These are phyloP conservation scores for Bacidia rubella DNA, from an alignment of 495 filamentous ascomycete species.

Conservation along the genomic window DNA sequence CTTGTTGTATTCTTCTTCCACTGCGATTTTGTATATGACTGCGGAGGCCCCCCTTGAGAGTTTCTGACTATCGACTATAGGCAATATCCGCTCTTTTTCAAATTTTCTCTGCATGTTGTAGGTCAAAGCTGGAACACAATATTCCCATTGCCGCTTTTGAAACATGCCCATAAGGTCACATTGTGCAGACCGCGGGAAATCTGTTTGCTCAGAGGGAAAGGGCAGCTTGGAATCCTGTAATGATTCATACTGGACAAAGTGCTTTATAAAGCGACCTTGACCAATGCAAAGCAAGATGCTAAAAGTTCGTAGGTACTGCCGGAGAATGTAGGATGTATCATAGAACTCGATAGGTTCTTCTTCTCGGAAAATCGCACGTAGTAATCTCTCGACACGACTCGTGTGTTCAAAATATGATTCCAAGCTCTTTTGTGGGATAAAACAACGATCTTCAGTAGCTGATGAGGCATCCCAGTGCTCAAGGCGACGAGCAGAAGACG, in stretches of 20 bases:
- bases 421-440: not conserved
- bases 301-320: conserved; percentile 14
- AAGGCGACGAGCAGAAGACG: not conserved
- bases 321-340: not conserved
- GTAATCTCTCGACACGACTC: not conserved
- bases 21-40: conserved; percentile 6
- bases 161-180: conserved; percentile 3
- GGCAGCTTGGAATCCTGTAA: conserved; percentile 11
- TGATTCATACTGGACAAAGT: conserved; percentile 6
- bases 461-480: not conserved
- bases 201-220: not conserved
- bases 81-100: conserved; percentile 5
- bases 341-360: not conserved
- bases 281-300: conserved; percentile 8
- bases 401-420: not conserved
- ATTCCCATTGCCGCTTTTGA: conserved; percentile 11
- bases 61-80: conserved; percentile 4
- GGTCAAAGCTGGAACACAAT: conserved; percentile 6
- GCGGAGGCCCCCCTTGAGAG: conserved; percentile 8
- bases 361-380: not conserved
- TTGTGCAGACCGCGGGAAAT: not conserved
- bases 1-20: conserved; percentile 12
- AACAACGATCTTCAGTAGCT: not conserved
- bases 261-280: conserved; percentile 3
- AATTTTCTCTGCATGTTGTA: conserved; percentile 8